phyloP scores from a whole-genome alignment of 1,284 basidiomycete genomes.

The Gomphus bonarii region DNA sequence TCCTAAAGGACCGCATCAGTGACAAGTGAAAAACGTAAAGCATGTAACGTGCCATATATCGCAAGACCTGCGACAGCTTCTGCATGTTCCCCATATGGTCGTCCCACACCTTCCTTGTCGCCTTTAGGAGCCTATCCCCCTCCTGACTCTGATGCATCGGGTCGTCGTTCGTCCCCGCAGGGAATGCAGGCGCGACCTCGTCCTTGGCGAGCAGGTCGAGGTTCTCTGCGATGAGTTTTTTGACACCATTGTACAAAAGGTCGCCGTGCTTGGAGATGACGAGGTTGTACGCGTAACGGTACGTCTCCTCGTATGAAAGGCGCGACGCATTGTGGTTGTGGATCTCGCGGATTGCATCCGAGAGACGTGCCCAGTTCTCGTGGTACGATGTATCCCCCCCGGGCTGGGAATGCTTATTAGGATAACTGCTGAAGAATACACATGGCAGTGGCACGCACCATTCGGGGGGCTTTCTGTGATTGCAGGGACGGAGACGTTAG shows the following conservation, averaged over 20 bases:
- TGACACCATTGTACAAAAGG: constrained; percentile 83
- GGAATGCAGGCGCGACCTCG: constrained; percentile 80
- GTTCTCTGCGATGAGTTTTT: constrained; percentile 71
- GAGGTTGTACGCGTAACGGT: constrained; percentile 91
- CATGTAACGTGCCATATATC: constrained; percentile 76
- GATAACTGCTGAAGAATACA: not conserved
- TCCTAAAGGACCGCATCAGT: constrained; percentile 45
- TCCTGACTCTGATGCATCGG: constrained; percentile 59
- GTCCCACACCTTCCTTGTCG: constrained; percentile 84
- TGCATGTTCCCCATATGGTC: constrained; percentile 89
- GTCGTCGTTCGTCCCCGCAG: constrained; percentile 42
- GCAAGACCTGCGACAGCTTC: constrained; percentile 84
- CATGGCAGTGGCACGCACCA: constrained; percentile 25
- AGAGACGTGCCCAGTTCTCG: constrained; percentile 52
- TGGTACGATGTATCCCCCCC: constrained; percentile 7
- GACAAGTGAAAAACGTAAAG: not conserved
- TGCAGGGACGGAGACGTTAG: not conserved
- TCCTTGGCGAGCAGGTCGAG: constrained; percentile 72
- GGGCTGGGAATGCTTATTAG: not conserved
- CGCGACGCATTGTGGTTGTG: constrained; percentile 90
- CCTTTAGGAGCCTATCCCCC: constrained; percentile 78
- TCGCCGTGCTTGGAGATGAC: constrained; percentile 83
- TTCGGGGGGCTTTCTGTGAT: constrained; percentile 42
- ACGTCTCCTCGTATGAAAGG: constrained; percentile 95
- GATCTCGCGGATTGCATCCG: constrained; percentile 87